phyloP scores from a whole-genome alignment of 768 basidiomycete genomes.

The Trametes maxima region DNA sequence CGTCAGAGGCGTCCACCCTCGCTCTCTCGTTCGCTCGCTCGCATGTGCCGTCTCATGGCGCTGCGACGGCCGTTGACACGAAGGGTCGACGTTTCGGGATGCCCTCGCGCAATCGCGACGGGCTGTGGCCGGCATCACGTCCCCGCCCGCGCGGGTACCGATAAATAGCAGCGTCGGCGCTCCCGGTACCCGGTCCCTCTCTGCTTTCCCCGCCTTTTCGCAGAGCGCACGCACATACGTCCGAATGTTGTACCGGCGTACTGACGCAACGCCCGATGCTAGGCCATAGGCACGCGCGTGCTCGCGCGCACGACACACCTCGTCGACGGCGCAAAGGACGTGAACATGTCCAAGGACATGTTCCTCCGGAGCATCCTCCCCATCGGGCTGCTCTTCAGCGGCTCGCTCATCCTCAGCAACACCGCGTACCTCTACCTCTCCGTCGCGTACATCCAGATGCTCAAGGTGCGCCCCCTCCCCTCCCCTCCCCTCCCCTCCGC shows the following conservation, averaged over 20 bases:
- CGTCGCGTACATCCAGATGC: constrained; percentile 96
- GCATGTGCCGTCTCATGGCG: no score
- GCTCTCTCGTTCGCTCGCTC: no score
- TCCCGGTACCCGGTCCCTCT: not conserved
- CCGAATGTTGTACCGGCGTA: no score
- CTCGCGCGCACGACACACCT: constrained; percentile 81
- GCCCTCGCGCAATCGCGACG: no score
- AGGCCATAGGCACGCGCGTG: constrained; percentile 85
- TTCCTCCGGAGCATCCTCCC: constrained; percentile 88
- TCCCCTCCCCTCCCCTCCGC: constrained; percentile 8
- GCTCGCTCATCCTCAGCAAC: constrained; percentile 88
- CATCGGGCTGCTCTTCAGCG: constrained; percentile 92
- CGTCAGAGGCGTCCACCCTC: not conserved
- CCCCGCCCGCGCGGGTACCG: not conserved
- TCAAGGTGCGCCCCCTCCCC: constrained; percentile 62
- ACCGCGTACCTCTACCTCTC: constrained; percentile 90
- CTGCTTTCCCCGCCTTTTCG: no score
- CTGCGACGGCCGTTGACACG: no score
- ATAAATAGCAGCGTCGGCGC: not conserved
- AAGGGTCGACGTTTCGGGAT: no score
- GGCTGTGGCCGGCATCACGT: no score
- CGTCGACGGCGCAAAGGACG: constrained; percentile 76
- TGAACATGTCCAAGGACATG: constrained; percentile 76
- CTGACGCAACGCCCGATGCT: not conserved
- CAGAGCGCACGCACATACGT: no score